phyloP scores from a whole-genome alignment of 2,329 filamentous ascomycete species.

The Fusarium foetens region DNA sequence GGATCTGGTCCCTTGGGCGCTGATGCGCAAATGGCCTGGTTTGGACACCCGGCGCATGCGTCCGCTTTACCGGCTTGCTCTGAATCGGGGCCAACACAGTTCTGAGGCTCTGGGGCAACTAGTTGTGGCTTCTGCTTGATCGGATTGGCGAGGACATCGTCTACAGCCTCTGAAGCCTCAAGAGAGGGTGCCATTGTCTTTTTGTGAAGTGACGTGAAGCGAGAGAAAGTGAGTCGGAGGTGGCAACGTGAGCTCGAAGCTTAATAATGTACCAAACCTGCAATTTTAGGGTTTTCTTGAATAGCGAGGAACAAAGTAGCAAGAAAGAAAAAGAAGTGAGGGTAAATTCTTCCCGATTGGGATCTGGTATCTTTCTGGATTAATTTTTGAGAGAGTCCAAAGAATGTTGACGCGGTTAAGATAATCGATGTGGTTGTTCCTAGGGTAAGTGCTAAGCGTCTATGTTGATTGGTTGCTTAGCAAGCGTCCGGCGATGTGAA shows the following conservation, averaged over 20 bases:
- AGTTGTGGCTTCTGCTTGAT: slow-evolving; percentile 83
- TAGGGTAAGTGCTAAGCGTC: slow-evolving; percentile 39
- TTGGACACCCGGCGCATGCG: slow-evolving; percentile 93
- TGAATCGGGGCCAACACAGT: slow-evolving; percentile 92
- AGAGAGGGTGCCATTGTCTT: slow-evolving; percentile 80
- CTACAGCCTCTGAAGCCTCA: slow-evolving; percentile 73
- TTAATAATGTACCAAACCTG: slow-evolving; percentile 37
- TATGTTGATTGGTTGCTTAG: slow-evolving; percentile 38
- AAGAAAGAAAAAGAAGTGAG: not conserved
- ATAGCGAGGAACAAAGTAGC: not conserved
- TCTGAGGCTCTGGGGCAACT: slow-evolving; percentile 94
- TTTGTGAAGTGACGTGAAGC: not conserved
- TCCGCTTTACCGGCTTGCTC: slow-evolving; percentile 76
- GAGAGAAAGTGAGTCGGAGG: slow-evolving; percentile 2
- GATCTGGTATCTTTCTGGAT: not conserved
- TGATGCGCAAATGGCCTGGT: slow-evolving; percentile 93
- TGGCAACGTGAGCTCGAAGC: slow-evolving; percentile 33
- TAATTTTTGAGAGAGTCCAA: not conserved
- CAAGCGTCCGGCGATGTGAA: slow-evolving; percentile 13
- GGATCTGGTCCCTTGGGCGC: slow-evolving; percentile 96
- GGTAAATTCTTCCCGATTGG: not conserved
- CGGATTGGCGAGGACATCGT: slow-evolving; percentile 79
- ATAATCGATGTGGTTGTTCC: slow-evolving; percentile 4
- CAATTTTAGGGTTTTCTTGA: not conserved
- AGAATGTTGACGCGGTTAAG: not conserved